These are phyloP conservation scores for Singerocomus rubriflavus DNA, from an alignment of 1,284 basidiomycete genomes.

Conservation along the genomic window DNA sequence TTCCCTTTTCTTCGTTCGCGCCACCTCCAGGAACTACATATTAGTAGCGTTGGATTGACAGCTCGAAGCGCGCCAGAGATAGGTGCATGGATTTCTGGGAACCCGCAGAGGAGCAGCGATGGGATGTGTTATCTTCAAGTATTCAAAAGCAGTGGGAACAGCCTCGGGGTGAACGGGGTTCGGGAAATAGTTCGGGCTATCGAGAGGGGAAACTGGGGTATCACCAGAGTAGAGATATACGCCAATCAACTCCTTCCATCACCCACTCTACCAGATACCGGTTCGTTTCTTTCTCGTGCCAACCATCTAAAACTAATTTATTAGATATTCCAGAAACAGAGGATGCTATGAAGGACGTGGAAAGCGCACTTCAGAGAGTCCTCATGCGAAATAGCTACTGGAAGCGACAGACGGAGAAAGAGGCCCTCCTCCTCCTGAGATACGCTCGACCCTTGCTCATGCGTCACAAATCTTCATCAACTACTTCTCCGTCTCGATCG, in stretches of 20 bases:
- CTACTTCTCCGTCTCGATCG: constrained; percentile 5
- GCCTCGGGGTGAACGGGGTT: constrained; percentile 45
- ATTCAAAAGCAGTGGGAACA: constrained; percentile 57
- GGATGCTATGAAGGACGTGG: constrained; percentile 37
- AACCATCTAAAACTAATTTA: background rate
- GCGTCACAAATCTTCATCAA: constrained; percentile 18
- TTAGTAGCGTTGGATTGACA: constrained; percentile 30
- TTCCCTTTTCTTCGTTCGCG: constrained; percentile 30
- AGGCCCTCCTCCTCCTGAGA: constrained; percentile 51
- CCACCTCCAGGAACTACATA: constrained; percentile 29
- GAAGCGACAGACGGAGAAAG: constrained; percentile 43
- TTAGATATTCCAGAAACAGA: constrained; percentile 17
- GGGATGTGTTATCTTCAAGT: constrained; percentile 45
- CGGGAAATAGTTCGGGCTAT: constrained; percentile 46
- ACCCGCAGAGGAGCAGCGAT: constrained; percentile 2
- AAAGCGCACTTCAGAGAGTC: constrained; percentile 38
- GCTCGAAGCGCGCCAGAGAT: constrained; percentile 24
- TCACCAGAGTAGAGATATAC: constrained; percentile 50
- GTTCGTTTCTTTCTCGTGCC: constrained; percentile 6
- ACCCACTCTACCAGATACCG: constrained; percentile 3
- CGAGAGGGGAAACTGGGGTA: constrained; percentile 46
- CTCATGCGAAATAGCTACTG: constrained; percentile 49
- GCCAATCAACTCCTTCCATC: constrained; percentile 40
- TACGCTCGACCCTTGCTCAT: constrained; percentile 52
- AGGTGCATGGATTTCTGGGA: constrained; percentile 27